Evolutionary conservation across 2,329 filamentous ascomycete species (phyloP).

Genomic region (Macrophomina pseudophaseolina): DNA sequence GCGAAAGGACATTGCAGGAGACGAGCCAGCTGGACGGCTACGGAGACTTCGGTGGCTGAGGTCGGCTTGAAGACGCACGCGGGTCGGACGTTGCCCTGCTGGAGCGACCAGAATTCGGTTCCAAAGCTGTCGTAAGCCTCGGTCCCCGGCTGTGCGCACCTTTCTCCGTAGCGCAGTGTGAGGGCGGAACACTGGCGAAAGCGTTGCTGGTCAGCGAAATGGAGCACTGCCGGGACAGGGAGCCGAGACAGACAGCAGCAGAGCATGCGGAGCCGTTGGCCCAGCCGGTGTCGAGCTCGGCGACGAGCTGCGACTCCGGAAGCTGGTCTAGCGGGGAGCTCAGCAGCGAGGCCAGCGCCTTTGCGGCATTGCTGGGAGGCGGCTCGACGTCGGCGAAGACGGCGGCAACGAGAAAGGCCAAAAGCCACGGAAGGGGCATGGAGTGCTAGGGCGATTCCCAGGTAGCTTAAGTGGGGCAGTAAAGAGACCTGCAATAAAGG

Average conservation of each 20-base stretch:
- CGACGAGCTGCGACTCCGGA: slow-evolving; percentile 17
- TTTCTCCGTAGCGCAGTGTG: slow-evolving; percentile 32
- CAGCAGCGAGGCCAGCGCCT: slow-evolving; percentile 26
- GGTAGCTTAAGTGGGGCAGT: too few species aligned
- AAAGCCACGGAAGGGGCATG: slow-evolving; percentile 22
- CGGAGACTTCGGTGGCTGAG: slow-evolving; percentile 26
- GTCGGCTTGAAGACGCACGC: slow-evolving; percentile 36
- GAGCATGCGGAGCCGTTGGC: slow-evolving; percentile 28
- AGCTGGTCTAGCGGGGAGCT: slow-evolving; percentile 31
- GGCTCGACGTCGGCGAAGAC: slow-evolving; percentile 26
- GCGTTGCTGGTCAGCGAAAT: background rate
- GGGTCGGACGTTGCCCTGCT: slow-evolving; percentile 35
- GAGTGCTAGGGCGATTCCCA: too few species aligned
- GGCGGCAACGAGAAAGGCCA: slow-evolving; percentile 12
- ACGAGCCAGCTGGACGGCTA: slow-evolving; percentile 25
- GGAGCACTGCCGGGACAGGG: background rate
- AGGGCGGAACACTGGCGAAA: slow-evolving; percentile 34
- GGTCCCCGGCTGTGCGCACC: slow-evolving; percentile 30
- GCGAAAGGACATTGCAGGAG: slow-evolving; percentile 45
- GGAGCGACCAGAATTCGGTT: slow-evolving; percentile 36
- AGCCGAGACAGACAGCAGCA: slow-evolving; percentile 31
- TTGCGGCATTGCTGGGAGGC: slow-evolving; percentile 28
- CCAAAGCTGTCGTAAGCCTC: slow-evolving; percentile 34
- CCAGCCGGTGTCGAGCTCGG: background rate
- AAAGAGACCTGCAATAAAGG: too few species aligned